These are phyloP conservation scores for Agapanthus africanus DNA, from an alignment of 106 monocot genomes.

Conservation along the genomic window DNA sequence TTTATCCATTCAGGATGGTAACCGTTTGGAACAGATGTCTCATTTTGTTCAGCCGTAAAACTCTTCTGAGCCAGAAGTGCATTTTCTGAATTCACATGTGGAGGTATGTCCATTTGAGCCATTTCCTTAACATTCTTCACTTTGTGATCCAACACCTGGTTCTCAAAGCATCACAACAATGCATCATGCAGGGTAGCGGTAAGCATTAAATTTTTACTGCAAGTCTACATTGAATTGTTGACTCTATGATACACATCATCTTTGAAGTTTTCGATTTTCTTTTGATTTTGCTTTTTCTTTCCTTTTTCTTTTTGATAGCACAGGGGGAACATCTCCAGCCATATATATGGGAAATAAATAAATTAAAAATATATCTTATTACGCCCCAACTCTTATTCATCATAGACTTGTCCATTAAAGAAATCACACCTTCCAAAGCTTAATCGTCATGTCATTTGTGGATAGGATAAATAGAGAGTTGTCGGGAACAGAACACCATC, in stretches of 20 bases:
- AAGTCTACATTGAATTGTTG: not conserved
- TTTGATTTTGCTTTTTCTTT: no score
- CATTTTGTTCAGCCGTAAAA: constrained; percentile 19
- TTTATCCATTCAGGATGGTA: constrained; percentile 36
- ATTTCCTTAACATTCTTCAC: constrained; percentile 44
- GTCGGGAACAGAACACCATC: constrained; percentile 46
- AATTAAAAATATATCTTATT: not conserved
- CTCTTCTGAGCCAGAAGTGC: constrained; percentile 44
- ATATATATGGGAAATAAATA: not conserved
- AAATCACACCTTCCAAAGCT: constrained; percentile 62
- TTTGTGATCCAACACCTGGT: constrained; percentile 37
- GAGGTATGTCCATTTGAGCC: constrained; percentile 19
- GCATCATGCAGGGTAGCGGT: not conserved
- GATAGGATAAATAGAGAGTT: constrained; percentile 50
- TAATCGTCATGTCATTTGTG: constrained; percentile 56
- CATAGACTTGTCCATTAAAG: not conserved
- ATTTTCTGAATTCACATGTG: constrained; percentile 49
- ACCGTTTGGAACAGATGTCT: constrained; percentile 11
- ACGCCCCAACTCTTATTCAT: not conserved
- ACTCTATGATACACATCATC: no score
- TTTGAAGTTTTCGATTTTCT: no score
- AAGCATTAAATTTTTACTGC: not conserved
- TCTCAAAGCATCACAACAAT: not conserved
- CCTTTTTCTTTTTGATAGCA: no score
- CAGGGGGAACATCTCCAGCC: no score